phyloP scores from a whole-genome alignment of 1,284 basidiomycete species.

The Ceratobasidium sp. region DNA sequence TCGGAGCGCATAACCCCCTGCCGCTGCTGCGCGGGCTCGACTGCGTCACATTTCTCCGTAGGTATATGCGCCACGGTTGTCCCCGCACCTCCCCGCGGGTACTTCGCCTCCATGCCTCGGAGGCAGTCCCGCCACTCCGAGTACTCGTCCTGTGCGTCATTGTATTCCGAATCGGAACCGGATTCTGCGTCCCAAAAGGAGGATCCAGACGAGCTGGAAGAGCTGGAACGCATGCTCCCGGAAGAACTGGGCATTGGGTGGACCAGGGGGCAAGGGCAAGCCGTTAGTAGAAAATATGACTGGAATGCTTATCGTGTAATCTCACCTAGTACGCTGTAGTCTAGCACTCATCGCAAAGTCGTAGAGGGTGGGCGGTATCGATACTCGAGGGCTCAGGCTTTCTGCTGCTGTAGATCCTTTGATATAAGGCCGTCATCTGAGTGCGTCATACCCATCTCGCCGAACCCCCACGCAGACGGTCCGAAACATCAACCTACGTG shows the following conservation, averaged over 20 bases:
- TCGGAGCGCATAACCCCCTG: constrained; percentile 22
- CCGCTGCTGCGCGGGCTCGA: constrained; percentile 22
- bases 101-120: constrained; percentile 35
- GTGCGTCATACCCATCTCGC: constrained; percentile 21
- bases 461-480: constrained; percentile 16
- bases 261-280: background rate
- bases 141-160: constrained; percentile 14
- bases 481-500: background rate
- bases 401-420: background rate
- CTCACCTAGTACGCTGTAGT: constrained; percentile 9
- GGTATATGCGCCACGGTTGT: constrained; percentile 6
- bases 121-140: constrained; percentile 35
- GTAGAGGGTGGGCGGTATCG: background rate
- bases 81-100: constrained; percentile 28
- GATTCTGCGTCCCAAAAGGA: constrained; percentile 19
- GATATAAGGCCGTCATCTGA: constrained; percentile 7
- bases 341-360: background rate
- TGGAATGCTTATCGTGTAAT: no score
- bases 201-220: constrained; percentile 24
- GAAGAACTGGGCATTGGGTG: constrained; percentile 18
- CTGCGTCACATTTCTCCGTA: constrained; percentile 13
- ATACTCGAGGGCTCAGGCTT: background rate
- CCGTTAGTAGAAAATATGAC: background rate
- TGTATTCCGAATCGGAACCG: constrained; percentile 17
- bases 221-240: constrained; percentile 9